Evolutionary conservation across 1,139 yeast species (phyloP).

Genomic region (Geotrichum reessii): DNA sequence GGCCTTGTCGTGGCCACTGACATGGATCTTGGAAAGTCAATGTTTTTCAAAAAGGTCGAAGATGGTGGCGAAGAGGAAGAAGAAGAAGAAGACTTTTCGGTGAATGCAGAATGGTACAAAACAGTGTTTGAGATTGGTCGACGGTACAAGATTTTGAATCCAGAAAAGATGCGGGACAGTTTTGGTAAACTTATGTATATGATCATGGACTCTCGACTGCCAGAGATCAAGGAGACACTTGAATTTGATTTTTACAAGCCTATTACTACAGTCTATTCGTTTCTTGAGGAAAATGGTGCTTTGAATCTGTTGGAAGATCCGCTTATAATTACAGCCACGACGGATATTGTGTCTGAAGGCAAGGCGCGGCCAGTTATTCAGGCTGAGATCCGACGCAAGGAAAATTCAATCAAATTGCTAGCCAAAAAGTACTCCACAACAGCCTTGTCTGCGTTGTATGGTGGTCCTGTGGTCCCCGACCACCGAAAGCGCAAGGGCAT

Average conservation of each 20-base stretch:
- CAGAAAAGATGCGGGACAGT: conserved; percentile 67
- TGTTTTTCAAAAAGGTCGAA: conserved; percentile 35
- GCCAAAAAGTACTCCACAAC: conserved; percentile 41
- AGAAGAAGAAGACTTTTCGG: conserved; percentile 56
- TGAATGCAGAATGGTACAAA: conserved; percentile 65
- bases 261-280: conserved; percentile 52
- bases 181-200: conserved; percentile 72
- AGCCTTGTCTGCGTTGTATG: conserved; percentile 4
- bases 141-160: conserved; percentile 72
- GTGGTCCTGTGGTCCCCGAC: background rate
- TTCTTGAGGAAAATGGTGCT: conserved; percentile 36
- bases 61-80: conserved; percentile 8
- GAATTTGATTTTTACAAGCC: conserved; percentile 70
- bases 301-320: conserved; percentile 49
- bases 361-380: conserved; percentile 49
- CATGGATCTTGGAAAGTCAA: conserved; percentile 56
- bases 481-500: conserved; percentile 29
- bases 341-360: conserved; percentile 54
- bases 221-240: conserved; percentile 60
- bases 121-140: conserved; percentile 66
- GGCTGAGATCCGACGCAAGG: conserved; percentile 55
- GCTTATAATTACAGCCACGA: conserved; percentile 53
- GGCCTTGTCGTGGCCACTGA: conserved; percentile 71
- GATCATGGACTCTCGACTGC: conserved; percentile 72
- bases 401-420: conserved; percentile 53